Base-by-base conservation (phyloP, 78 protist genomes). In the Dictyostelium firmibasis region DNA sequence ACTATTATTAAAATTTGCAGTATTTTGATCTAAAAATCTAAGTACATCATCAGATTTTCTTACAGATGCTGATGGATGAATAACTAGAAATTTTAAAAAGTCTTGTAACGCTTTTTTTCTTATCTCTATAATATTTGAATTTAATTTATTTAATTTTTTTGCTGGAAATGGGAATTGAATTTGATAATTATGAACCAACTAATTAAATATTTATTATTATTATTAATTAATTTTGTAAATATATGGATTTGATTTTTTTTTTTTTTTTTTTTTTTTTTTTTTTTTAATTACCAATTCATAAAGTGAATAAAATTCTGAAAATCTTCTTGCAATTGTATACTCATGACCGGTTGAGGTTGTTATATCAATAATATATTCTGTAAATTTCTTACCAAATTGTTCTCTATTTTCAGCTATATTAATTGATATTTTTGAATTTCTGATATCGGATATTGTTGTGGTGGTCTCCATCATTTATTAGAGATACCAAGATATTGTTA, bases 291-390 rank as follows among this genome's bases (percentile, higher is more conserved):
- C 93, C 77, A 89, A 33, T 81, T 89, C 81, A 36, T 89, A 81
- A 3, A 89, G 27, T 10, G 86, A 64, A 43, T 29, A 36, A 81
- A 89, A 89, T 44, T 89, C 94, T 23, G 87, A 81, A n/a, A 81
- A 89, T 81, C 94, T 89, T 69, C 94, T 78, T 81, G 94, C 94
- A 7, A 89, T 69, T 14, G 78, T 89, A 44, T 89, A 89, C 69
- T 89, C 94, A 10, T 81, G 29, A 14, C 94, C 94, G 47, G 14
- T 81, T 31, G 70, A 50, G 10, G 41, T 64, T n/a, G 74, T 76
- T 1, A 89, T 44, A 81, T 89, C 94, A 33, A 89, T 44, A 2
- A 89, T 89, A 67, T 89, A 89, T 35, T 89, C 94, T 76, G 94
- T 89, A 69, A 81, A 89, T 53, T 62, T 69, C 57, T 89, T 89